Evolutionary conservation across 352 stramenopile species (phyloP).

Genomic region (Saprolegnia diclina): DNA sequence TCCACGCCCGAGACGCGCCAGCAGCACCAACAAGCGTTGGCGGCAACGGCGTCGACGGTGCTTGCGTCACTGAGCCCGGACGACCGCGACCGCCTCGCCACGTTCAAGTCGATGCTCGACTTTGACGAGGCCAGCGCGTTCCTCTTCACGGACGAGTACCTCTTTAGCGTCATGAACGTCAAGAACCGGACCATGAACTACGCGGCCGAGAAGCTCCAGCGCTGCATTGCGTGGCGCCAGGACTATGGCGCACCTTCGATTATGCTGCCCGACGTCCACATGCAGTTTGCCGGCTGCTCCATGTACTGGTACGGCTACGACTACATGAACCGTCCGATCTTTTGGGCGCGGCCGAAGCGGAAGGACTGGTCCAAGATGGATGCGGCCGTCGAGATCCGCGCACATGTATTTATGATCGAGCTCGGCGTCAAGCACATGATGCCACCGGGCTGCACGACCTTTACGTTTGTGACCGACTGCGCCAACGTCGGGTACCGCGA

Average conservation of each 20-base stretch:
- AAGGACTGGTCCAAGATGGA: conserved; percentile 59
- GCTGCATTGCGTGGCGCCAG: conserved; percentile 45
- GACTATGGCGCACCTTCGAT: conserved; percentile 42
- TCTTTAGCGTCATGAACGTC: conserved; percentile 53
- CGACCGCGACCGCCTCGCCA: conserved; percentile 29
- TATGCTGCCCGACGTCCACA: conserved; percentile 37
- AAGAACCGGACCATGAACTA: conserved; percentile 55
- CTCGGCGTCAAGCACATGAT: conserved; percentile 49
- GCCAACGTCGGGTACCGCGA: conserved; percentile 40
- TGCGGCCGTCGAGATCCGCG: conserved; percentile 48
- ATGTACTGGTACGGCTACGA: conserved; percentile 77
- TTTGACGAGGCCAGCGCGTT: conserved; percentile 40
- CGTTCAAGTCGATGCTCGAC: conserved; percentile 28
- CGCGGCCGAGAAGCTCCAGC: conserved; percentile 53
- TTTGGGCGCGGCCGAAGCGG: conserved; percentile 55
- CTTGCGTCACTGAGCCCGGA: conserved; percentile 1
- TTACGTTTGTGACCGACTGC: conserved; percentile 57
- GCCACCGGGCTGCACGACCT: conserved; percentile 49
- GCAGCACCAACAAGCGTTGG: too few relatives aligned
- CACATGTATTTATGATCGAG: conserved; percentile 57
- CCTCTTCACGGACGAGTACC: conserved; percentile 54
- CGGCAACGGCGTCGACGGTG: background rate
- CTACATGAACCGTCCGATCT: conserved; percentile 54
- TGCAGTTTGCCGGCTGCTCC: conserved; percentile 40
- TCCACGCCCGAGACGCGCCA: background rate